phyloP scores from a whole-genome alignment of 495 filamentous ascomycete species.

The Hypoxylon cercidicola region DNA sequence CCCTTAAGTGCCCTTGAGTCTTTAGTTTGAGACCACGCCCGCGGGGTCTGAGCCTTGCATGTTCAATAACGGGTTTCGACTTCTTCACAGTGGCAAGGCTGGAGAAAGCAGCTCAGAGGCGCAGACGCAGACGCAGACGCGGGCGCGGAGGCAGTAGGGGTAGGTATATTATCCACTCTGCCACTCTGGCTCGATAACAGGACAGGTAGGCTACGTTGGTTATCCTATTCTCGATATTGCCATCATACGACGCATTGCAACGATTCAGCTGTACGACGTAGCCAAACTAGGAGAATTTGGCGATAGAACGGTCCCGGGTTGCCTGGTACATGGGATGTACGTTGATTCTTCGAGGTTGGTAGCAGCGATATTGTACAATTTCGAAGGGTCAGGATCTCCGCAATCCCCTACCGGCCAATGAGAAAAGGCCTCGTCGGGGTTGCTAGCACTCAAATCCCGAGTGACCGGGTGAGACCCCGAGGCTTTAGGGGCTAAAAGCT shows the following conservation, averaged over 20 bases:
- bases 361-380: constrained; percentile 42
- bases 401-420: constrained; percentile 42
- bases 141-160: constrained; percentile 37
- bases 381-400: constrained; percentile 39
- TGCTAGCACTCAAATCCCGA: constrained; percentile 47
- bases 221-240: constrained; percentile 44
- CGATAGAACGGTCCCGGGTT: constrained; percentile 29
- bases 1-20: too few species aligned
- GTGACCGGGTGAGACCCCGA: constrained; percentile 45
- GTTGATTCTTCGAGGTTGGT: constrained; percentile 27
- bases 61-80: constrained; percentile 38
- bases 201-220: constrained; percentile 35
- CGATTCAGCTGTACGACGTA: constrained; percentile 31
- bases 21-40: constrained; percentile 33
- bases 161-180: too few species aligned
- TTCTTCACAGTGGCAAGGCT: constrained; percentile 45
- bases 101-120: constrained; percentile 36
- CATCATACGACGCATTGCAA: constrained; percentile 42
- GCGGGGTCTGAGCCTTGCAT: constrained; percentile 47
- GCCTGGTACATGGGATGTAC: constrained; percentile 38
- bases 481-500: constrained; percentile 17
- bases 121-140: constrained; percentile 33
- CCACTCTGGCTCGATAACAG: constrained; percentile 33
- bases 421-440: constrained; percentile 25
- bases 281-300: constrained; percentile 32